Conservation (phyloP, 345 rosid genomes). For the Geranium brycei region DNA sequence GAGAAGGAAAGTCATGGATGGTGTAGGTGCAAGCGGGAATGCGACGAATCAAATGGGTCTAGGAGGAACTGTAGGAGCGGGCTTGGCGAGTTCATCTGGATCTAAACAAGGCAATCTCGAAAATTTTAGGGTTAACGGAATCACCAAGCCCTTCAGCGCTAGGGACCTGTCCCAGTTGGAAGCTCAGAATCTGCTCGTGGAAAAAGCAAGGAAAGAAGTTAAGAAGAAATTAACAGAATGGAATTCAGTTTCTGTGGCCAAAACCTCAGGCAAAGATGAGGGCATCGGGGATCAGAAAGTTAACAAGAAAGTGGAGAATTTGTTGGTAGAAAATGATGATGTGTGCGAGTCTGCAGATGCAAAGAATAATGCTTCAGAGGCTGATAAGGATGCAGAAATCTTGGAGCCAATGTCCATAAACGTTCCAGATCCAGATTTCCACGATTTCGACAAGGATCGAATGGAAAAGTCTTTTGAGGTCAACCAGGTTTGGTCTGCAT, state of each 20-base stretch:
- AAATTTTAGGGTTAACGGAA: constrained; percentile 17
- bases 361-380: constrained; percentile 1
- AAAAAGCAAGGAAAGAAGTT: constrained; percentile 36
- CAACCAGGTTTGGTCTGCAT: constrained; percentile 38
- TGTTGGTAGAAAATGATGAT: background rate
- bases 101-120: constrained; percentile 11
- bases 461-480: constrained; percentile 23
- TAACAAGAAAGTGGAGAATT: background rate
- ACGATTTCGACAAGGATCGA: constrained; percentile 31
- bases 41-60: constrained; percentile 6
- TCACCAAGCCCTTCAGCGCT: constrained; percentile 11
- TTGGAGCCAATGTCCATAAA: constrained; percentile 17
- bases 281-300: constrained; percentile 3
- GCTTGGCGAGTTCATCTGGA: constrained; percentile 9
- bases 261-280: constrained; percentile 5
- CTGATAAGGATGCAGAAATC: constrained; percentile 7
- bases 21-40: background rate
- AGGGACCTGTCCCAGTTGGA: constrained; percentile 29
- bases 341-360: background rate
- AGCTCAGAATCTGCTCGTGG: constrained; percentile 22
- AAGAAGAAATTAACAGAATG: constrained; percentile 17
- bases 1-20: constrained; percentile 10
- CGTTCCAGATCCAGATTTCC: constrained; percentile 41
- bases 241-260: background rate
- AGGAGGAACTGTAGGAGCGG: constrained; percentile 12